Evolutionary conservation across 495 filamentous ascomycete species (phyloP).

Genomic region (Chaetomidium leptoderma): DNA sequence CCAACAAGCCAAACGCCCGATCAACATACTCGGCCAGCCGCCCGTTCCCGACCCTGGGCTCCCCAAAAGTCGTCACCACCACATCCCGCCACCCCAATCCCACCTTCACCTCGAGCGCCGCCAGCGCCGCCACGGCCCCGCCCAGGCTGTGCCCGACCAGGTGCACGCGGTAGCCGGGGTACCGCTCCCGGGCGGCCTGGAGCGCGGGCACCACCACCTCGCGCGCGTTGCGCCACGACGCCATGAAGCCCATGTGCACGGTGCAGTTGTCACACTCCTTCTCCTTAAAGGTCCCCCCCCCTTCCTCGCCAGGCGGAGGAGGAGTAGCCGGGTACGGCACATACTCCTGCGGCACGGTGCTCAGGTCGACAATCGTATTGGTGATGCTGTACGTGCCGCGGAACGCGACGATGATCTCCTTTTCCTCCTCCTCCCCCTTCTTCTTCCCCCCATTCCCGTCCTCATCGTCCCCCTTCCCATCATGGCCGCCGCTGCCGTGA

Average conservation of each 20-base stretch:
- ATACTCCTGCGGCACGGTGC: slow-evolving; percentile 83
- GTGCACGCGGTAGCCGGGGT: slow-evolving; percentile 68
- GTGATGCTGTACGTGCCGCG: slow-evolving; percentile 89
- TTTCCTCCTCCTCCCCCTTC: neutral
- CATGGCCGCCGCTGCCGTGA: slow-evolving; percentile 46
- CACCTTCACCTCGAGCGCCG: slow-evolving; percentile 62
- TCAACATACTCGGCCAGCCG: slow-evolving; percentile 66
- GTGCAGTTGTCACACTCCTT: slow-evolving; percentile 72
- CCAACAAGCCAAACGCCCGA: slow-evolving; percentile 52
- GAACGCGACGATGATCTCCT: slow-evolving; percentile 79
- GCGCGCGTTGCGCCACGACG: slow-evolving; percentile 73
- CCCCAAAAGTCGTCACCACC: slow-evolving; percentile 84
- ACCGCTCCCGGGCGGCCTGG: slow-evolving; percentile 44
- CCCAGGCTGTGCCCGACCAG: slow-evolving; percentile 90
- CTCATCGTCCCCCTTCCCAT: slow-evolving; percentile 28
- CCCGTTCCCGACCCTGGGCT: slow-evolving; percentile 78
- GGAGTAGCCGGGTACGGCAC: slow-evolving; percentile 80
- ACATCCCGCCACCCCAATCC: slow-evolving; percentile 60
- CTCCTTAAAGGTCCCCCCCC: slow-evolving; percentile 4
- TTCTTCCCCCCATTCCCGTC: neutral
- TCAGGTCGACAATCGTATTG: slow-evolving; percentile 85
- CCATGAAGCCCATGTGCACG: slow-evolving; percentile 86
- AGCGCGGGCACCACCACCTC: slow-evolving; percentile 59
- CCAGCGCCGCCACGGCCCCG: slow-evolving; percentile 85
- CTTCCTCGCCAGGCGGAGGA: slow-evolving; percentile 28